Conservation (phyloP, 2,329 filamentous ascomycete species). For the Exophiala alcalophila region DNA sequence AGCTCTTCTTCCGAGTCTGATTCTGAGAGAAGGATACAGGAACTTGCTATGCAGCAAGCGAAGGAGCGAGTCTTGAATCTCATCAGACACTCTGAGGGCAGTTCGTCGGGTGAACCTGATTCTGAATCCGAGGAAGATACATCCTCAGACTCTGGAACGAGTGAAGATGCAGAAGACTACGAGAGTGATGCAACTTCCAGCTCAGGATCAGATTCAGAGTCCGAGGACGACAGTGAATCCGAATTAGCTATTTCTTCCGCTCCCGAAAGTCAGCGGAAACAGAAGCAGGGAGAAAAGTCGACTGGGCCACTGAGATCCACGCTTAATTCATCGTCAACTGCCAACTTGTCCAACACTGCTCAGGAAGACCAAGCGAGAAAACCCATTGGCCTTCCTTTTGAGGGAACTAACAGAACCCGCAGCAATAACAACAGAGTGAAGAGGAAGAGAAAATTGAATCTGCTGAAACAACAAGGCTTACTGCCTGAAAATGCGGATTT, state of each 20-base stretch:
- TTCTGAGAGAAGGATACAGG: constrained; percentile 43
- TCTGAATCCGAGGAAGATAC: constrained; percentile 10
- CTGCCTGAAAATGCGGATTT: constrained; percentile 52
- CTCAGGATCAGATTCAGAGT: constrained; percentile 32
- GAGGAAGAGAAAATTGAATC: constrained; percentile 48
- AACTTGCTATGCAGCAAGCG: constrained; percentile 45
- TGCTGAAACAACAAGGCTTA: constrained; percentile 54
- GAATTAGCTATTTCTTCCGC: constrained; percentile 22
- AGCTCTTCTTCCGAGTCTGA: constrained; percentile 29
- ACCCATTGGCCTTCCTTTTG: constrained; percentile 41
- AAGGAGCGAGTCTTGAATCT: constrained; percentile 36
- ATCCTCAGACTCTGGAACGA: constrained; percentile 21
- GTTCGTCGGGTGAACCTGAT: constrained; percentile 20
- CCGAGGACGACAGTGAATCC: constrained; percentile 11
- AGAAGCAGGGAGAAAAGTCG: background rate
- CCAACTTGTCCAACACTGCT: constrained; percentile 7
- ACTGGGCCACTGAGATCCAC: background rate
- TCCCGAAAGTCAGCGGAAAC: background rate
- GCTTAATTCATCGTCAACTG: constrained; percentile 1
- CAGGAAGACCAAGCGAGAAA: constrained; percentile 12
- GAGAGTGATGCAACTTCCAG: constrained; percentile 27
- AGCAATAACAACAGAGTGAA: constrained; percentile 56
- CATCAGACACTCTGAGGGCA: constrained; percentile 16
- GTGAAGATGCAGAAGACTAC: constrained; percentile 26
- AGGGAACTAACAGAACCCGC: constrained; percentile 52